Base-by-base conservation (phyloP, 495 filamentous ascomycete species). In the Trichocladium antarcticum region DNA sequence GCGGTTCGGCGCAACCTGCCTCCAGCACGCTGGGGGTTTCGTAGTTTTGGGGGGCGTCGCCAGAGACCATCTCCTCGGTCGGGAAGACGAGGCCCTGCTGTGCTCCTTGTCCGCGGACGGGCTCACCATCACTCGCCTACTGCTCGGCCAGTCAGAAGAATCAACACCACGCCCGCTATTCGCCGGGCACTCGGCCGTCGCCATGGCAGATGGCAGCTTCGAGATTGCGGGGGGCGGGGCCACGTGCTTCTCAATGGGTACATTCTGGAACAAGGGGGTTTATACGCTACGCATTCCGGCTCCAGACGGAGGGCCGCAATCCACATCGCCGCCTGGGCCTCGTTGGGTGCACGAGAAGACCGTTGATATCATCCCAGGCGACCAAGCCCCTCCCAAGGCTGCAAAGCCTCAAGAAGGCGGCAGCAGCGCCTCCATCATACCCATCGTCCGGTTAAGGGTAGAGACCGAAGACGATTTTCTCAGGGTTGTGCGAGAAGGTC, bases 221-320 rank as follows among this genome's bases (percentile, higher is more conserved):
- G 53, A 83, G 15, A 62, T 95, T 2, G 62, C 83, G 31, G 87
- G 87, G 8, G 89, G 89, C 14, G 89, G 89, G 16, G 86, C 85
- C 21, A 84, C 88, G 0, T 94, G 89, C 62, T 95, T 93, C 65
- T 87, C 85, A 0, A 90, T 94, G 73, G 64, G 64, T 1, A 63
- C 64, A 0, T 67, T 61, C 47, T 67, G 64, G 64, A 66, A 61
- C 16, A 60, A 51, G 19, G 57, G 57, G 0, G 56, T 61, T 0
- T 67, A 59, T 16, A 56, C 51, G 2, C 31, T 65, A 1, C 37
- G 39, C 0, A 14, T 55, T 0, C 24, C 35, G 12, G 28, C 10
- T 1, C 0, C 0, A 7, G 43, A 20, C 14, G 12, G 40, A 10
- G 6, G 14, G 6, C 27, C 12, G 12, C 7, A 31, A 15, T 17